Base-by-base conservation (phyloP, 2,329 filamentous ascomycete species). In the Alternaria dauci region DNA sequence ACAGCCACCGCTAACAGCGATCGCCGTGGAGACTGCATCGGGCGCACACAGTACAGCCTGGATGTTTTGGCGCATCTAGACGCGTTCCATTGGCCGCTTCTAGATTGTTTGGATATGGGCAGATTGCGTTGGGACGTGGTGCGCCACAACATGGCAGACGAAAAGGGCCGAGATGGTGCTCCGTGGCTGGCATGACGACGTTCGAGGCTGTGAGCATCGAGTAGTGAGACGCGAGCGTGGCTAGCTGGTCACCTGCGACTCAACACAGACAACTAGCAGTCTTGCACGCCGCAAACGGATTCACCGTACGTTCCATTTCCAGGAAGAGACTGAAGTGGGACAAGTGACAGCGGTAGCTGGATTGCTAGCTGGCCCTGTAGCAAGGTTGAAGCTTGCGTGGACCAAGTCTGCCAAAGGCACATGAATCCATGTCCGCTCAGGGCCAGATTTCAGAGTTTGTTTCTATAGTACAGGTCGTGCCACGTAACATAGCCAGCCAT, bases 391-490 rank as follows among this genome's bases (percentile, higher is more conserved):
- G 25, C 28, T 44, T 54, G 55, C 59, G 36, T 56, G 28, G 20
- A 52, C 32, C 52, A 38, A 44, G 28, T 46, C 20, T 25, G 41
- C 46, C 41, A 42, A 41, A 41, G 26, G 23, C 59, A 62, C 39
- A 55, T 57, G 52, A 62, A 60, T 60, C 59, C 30, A 50, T 56
- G 52, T 62, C 52, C 55, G 52, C 57, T 38, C 32, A 20, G n/a
- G 26, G 47, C 50, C 52, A 58, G 26, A 57, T 59, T 23, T 54
- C 62, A 34, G 51, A 28, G 43, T 36, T 53, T 20, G 36, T 63
- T 52, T 53, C 62, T 60, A 62, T 70, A 61, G 55, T 67, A 67
- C 64, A 67, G 42, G 43, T 53, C 39, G 32, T 57, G 36, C 32
- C 32, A 26, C 25, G 25, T 50, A 50, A 26, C 46, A 36, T 36